phyloP scores from a whole-genome alignment of 2,329 filamentous ascomycete genomes.

The Clonostachys byssicola region DNA sequence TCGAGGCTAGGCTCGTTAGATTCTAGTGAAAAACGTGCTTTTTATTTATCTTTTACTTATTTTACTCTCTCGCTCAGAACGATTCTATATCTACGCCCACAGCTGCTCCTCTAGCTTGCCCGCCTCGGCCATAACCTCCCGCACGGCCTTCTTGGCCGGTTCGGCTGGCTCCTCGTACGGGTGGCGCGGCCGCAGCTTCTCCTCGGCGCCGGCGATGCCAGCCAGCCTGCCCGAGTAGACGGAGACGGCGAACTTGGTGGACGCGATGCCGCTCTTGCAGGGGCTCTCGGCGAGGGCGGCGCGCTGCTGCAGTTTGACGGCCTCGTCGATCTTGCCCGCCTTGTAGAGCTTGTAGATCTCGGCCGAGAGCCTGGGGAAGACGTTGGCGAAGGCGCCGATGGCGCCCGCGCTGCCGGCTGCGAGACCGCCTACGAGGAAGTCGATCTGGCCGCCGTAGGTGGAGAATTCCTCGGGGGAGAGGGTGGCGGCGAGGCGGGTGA shows the following conservation, averaged over 20 bases:
- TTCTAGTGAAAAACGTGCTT: too few species aligned
- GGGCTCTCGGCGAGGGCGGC: conserved; percentile 63
- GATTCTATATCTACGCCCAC: neutral
- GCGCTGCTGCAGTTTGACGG: conserved; percentile 54
- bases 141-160: conserved; percentile 35
- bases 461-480: conserved; percentile 18
- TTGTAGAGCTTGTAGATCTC: conserved; percentile 59
- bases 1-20: too few species aligned
- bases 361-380: conserved; percentile 53
- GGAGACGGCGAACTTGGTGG: conserved; percentile 64
- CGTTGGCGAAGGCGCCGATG: conserved; percentile 60
- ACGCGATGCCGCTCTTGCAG: conserved; percentile 62
- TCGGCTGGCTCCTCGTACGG: conserved; percentile 52
- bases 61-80: too few species aligned
- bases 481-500: conserved; percentile 44
- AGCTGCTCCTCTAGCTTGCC: conserved; percentile 34
- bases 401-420: conserved; percentile 54
- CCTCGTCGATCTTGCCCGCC: conserved; percentile 52
- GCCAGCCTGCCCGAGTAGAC: conserved; percentile 54
- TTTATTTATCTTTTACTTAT: too few species aligned
- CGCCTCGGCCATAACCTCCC: conserved; percentile 31
- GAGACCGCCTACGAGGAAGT: conserved; percentile 62
- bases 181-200: conserved; percentile 52
- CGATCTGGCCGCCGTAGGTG: conserved; percentile 68
- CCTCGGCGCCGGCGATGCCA: conserved; percentile 54